These are phyloP conservation scores for Nothophaeocryptopus gaeumannii DNA, from an alignment of 2,329 filamentous ascomycete species.

Conservation along the genomic window DNA sequence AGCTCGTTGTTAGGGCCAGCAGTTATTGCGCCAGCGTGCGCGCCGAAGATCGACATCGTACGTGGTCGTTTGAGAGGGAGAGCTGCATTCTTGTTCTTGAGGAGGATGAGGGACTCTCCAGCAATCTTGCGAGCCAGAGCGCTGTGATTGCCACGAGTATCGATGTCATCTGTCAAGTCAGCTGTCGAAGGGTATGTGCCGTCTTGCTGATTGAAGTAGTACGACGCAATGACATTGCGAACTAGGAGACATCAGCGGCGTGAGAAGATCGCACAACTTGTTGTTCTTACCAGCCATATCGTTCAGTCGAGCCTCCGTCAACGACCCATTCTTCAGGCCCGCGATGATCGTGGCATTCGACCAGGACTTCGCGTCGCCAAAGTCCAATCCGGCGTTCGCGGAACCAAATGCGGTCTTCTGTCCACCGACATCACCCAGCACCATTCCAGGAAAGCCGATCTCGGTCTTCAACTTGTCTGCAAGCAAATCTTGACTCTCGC, in stretches of 20 bases:
- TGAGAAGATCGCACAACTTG: too few relatives aligned
- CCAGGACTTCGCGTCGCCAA: too few relatives aligned
- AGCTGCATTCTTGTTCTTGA: constrained; percentile 50
- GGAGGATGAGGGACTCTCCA: constrained; percentile 26
- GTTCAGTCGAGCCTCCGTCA: constrained; percentile 23
- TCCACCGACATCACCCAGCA: neutral
- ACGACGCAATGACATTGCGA: too few relatives aligned
- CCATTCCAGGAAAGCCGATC: neutral
- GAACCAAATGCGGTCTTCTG: too few relatives aligned
- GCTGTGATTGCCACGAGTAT: too few relatives aligned
- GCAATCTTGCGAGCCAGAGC: neutral
- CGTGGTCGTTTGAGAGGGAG: constrained; percentile 53
- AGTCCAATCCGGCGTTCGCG: too few relatives aligned
- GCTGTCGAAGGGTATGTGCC: too few relatives aligned
- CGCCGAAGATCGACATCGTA: constrained; percentile 48
- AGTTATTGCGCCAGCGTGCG: neutral
- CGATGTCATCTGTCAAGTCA: too few relatives aligned
- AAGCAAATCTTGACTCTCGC: neutral
- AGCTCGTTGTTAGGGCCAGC: neutral
- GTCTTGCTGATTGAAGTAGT: too few relatives aligned
- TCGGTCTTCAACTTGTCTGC: neutral
- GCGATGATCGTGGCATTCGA: too few relatives aligned
- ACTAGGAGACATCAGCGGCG: too few relatives aligned
- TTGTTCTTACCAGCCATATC: constrained; percentile 28
- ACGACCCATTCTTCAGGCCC: too few relatives aligned